Conservation (phyloP, 2,329 filamentous ascomycete species). For the Celoporthe dispersa region DNA sequence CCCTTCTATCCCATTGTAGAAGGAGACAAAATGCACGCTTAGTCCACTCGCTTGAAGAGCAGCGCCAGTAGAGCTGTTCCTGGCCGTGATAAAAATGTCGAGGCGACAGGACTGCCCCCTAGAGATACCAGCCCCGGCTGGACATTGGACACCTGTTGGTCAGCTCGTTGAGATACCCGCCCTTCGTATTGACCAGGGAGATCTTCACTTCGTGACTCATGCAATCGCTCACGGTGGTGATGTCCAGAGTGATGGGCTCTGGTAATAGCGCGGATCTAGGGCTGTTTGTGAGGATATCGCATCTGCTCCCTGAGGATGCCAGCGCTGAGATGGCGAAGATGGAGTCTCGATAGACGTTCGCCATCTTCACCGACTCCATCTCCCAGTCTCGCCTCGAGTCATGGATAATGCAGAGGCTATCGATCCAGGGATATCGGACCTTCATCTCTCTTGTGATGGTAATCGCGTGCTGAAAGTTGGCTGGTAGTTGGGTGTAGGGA, state of each 20-base stretch:
- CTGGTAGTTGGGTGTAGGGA: background rate
- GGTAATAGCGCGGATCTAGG: background rate
- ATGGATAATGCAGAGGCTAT: slow-evolving; percentile 1
- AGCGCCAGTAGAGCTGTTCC: slow-evolving; percentile 12
- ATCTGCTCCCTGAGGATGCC: background rate
- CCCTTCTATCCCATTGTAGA: background rate
- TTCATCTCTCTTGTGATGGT: slow-evolving; percentile 7
- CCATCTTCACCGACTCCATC: background rate
- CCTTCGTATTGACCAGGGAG: background rate
- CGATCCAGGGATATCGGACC: slow-evolving; percentile 17
- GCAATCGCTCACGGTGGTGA: background rate
- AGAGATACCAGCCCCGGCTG: slow-evolving; percentile 10
- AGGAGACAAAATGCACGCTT: background rate
- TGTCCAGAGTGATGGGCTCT: background rate
- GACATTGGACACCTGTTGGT: background rate
- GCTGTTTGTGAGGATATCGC: background rate
- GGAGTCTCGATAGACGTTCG: slow-evolving; percentile 5
- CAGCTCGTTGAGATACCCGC: slow-evolving; percentile 3
- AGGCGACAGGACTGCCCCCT: slow-evolving; percentile 9
- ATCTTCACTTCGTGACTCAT: background rate
- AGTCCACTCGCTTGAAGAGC: background rate
- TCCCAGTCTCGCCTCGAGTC: slow-evolving; percentile 8
- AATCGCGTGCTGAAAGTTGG: slow-evolving; percentile 18
- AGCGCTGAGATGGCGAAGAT: slow-evolving; percentile 10
- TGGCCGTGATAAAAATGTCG: slow-evolving; percentile 8